Evolutionary conservation across 2,329 filamentous ascomycete genomes (phyloP), one percentile per base, ranked within the genome.

Genomic region (Bretziella fagacearum): DNA sequence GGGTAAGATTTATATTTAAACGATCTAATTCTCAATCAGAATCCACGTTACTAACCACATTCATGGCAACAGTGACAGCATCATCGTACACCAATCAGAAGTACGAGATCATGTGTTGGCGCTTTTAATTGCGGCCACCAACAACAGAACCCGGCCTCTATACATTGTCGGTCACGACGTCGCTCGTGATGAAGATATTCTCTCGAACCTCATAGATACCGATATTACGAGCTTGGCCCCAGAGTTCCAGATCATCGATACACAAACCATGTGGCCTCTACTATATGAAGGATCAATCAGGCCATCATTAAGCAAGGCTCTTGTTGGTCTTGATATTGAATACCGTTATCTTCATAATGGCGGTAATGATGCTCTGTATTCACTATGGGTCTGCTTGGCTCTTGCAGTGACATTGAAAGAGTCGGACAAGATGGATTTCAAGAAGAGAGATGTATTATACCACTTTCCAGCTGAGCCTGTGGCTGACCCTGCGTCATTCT

Each of bases 291-390:
- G 72, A 18, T 55, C 57, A 0, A 65, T 80, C 2, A 58, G 67
- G 3, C 68, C 70, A 11, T 71, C 70, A 1, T 69, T 96, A 2
- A 64, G 63, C 0, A 63, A 55, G 4, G 67, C 93, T 11, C 70
- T 94, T 20, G 56, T 61, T 4, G 69, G 79, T 4, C 65, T 94
- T 23, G 72, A 71, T 2, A 72, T 93, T 6, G 55, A 63, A 0
- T 73, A 68, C 35, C 73, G 66, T 60, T 68, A 81, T 54, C 66
- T 89, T n/a, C 86, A 94, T 61, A 93, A 93, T 56, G 86, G 79
- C 0, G 78, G 86, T 1, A 94, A 94, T 53, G 86, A 94, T 58
- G 85, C 86, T 0, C 71, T 77, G 1, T 91, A 81, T 58, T 89
- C 84, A 0, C 62, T 93, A 52, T 77, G 79, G 52, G 80, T 77